phyloP scores from a whole-genome alignment of 2,329 filamentous ascomycete genomes.

The Aspergillus japonicus region DNA sequence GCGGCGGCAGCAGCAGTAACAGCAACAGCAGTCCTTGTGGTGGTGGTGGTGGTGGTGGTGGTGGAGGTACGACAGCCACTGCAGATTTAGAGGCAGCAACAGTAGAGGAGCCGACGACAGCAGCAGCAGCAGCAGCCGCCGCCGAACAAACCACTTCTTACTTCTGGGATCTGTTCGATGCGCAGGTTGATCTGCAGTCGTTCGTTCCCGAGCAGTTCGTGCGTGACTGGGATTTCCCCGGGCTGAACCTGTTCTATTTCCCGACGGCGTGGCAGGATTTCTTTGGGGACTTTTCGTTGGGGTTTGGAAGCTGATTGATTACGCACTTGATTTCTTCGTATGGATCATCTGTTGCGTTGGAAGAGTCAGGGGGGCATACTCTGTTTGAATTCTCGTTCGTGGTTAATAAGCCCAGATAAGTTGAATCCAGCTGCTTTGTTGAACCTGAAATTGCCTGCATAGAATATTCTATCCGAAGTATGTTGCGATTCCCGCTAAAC shows the following conservation, averaged over 20 bases:
- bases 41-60: too few species aligned
- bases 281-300: slow-evolving; percentile 46
- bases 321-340: too few species aligned
- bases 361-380: too few species aligned
- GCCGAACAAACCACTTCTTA: slow-evolving; percentile 10
- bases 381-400: too few species aligned
- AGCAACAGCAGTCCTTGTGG: background rate
- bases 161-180: slow-evolving; percentile 37
- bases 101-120: slow-evolving; percentile 10
- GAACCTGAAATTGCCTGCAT: too few species aligned
- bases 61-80: too few species aligned
- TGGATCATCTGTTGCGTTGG: too few species aligned
- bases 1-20: slow-evolving; percentile 8
- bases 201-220: slow-evolving; percentile 58
- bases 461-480: too few species aligned
- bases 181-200: slow-evolving; percentile 51
- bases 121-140: background rate
- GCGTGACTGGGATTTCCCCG: slow-evolving; percentile 60
- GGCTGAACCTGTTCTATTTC: slow-evolving; percentile 52
- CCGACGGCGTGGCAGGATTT: slow-evolving; percentile 50
- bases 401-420: too few species aligned
- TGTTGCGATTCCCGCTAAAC: too few species aligned
- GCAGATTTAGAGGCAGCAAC: background rate
- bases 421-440: too few species aligned
- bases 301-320: slow-evolving; percentile 14